A percentile compares a stretch with the other conserved stretches of the same genome.
These are phyloP conservation scores for Fusarium xylarioides DNA, from an alignment of 2,329 filamentous ascomycete genomes.

Conservation along the genomic window DNA sequence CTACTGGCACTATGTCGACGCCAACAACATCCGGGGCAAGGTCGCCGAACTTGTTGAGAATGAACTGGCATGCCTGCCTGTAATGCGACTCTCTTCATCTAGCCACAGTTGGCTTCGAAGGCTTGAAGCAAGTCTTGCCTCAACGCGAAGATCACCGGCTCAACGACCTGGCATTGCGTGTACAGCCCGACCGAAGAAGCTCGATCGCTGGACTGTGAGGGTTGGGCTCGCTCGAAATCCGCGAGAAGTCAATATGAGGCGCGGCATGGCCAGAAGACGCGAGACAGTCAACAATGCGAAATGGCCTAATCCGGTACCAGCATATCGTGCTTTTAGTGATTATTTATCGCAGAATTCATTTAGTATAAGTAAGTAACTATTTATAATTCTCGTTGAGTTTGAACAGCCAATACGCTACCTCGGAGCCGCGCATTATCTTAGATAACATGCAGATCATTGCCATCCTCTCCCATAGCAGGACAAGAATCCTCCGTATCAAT, in stretches of 20 bases:
- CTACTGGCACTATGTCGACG: no score
- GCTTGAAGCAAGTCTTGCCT: no score
- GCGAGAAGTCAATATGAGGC: neutral
- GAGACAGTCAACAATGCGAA: neutral
- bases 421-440: neutral
- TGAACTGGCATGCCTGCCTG: no score
- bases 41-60: no score
- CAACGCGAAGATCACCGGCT: no score
- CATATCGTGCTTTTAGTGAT: neutral
- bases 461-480: neutral
- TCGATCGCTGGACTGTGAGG: no score
- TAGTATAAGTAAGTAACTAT: accelerated
- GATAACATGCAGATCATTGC: neutral
- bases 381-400: accelerated
- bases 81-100: no score
- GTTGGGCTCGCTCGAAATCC: neutral
- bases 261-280: neutral
- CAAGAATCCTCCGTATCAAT: neutral
- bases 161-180: no score
- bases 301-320: accelerated
- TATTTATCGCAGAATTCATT: accelerated
- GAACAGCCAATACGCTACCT: accelerated
- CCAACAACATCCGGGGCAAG: no score
- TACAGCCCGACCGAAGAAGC: no score
- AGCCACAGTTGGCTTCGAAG: no score